Base-by-base conservation (phyloP, 1,284 basidiomycete species). In the Pterulicium gracile region DNA sequence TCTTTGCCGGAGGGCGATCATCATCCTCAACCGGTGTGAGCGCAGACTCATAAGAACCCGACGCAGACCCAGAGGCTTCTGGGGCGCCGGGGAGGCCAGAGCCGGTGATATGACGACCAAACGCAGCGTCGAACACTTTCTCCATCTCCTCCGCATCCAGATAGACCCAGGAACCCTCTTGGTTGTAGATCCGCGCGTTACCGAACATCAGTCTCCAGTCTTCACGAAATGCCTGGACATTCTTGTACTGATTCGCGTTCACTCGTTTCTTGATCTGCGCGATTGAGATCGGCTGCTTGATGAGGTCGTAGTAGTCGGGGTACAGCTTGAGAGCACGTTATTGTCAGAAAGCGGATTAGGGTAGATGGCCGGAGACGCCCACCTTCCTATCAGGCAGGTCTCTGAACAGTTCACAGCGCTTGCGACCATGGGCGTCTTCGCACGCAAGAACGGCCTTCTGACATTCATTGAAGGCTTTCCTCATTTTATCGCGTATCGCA, bases 121-220 rank as follows among this genome's bases (percentile, higher is more conserved):
- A 85, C 10, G 79, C 68, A 19, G 73, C 69, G 52, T 84, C 73
- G 58, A 93, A 89, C 43, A 83, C 81, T 57, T 82, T 85, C 67
- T 93, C 85, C 82, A 95, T 89, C 65, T 88, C 85, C 46, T 89
- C 81, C 1, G 95, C 93, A 53, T 97, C 92, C 53, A 88, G 75
- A 66, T 92, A 96, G 22, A 98, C 93, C 83, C 89, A 87, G 0
- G 88, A 91, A 1, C 81, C 86, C 63, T 89, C 87, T 59, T 83
- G 80, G 63, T 94, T 89, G 68, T 92, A 95, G 35, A 79, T 87
- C 57, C 87, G 79, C 3, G 95, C 94, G 59, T 98, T 98, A 60
- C 79, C 74, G 64, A 95, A 95, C 84, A 98, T 92, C 44, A 92
- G 75, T 54, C 72, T 69, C 75, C 90, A 90, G 64, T 98, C 94